These are phyloP conservation scores for Mucor ambiguus DNA, from an alignment of 371 early-diverging fungal genomes.

Conservation along the genomic window DNA sequence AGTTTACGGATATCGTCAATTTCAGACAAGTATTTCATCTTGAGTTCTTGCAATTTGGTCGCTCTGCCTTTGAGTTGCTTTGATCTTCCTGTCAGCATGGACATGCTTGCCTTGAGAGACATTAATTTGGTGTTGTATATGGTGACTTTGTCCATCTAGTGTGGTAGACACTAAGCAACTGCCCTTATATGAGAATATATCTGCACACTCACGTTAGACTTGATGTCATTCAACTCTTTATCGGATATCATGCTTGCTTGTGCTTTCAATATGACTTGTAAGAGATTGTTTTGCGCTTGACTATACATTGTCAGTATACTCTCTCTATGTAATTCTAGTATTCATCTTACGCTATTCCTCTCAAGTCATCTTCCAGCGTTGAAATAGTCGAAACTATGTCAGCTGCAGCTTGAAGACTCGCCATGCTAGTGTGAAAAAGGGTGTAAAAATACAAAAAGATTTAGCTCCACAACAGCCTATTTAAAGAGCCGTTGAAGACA, in stretches of 20 bases:
- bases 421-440: background rate
- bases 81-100: conserved; percentile 37
- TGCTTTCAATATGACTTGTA: conserved; percentile 5
- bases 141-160: conserved; percentile 42
- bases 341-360: background rate
- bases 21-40: conserved; percentile 35
- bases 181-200: background rate
- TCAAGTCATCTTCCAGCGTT: background rate
- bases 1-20: conserved; percentile 36
- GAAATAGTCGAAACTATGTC: conserved; percentile 1
- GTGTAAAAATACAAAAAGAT: background rate
- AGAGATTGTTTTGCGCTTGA: conserved; percentile 16
- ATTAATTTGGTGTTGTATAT: conserved; percentile 40
- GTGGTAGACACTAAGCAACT: background rate
- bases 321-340: background rate
- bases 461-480: background rate
- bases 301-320: background rate
- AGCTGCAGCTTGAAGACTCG: background rate
- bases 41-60: conserved; percentile 31
- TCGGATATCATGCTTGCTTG: conserved; percentile 10
- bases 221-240: conserved; percentile 20
- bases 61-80: conserved; percentile 36
- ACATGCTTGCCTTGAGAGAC: conserved; percentile 42
- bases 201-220: conserved; percentile 17
- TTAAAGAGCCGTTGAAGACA: background rate